Evolutionary conservation across 345 rosid species (phyloP).

Genomic region (Turritis glabra): DNA sequence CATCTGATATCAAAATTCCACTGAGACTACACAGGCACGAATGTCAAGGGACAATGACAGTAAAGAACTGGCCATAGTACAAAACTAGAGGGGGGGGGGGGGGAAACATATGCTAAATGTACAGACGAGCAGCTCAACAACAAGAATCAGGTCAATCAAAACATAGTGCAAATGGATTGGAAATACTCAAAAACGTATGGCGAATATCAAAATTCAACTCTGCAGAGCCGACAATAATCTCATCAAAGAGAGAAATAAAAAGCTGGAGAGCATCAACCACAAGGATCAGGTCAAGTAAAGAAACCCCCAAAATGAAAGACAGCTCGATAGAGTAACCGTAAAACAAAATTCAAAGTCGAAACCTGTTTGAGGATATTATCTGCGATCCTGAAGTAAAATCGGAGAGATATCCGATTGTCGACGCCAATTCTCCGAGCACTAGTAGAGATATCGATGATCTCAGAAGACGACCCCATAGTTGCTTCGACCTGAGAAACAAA

Average conservation of each 20-base stretch:
- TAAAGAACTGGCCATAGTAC: not conserved
- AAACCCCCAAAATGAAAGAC: not conserved
- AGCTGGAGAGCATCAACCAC: not conserved
- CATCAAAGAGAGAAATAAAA: not conserved
- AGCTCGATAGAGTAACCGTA: not conserved
- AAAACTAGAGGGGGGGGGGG: no score
- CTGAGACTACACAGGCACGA: not conserved
- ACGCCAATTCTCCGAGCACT: slow-evolving; percentile 71
- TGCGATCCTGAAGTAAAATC: slow-evolving; percentile 83
- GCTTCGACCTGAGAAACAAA: not conserved
- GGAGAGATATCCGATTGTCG: slow-evolving; percentile 80
- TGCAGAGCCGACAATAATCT: not conserved
- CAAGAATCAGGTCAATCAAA: no score
- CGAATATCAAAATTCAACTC: not conserved
- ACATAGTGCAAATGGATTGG: not conserved
- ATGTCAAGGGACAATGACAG: not conserved
- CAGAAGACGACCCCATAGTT: slow-evolving; percentile 64
- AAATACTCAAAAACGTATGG: not conserved
- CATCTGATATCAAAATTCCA: slow-evolving; percentile 2
- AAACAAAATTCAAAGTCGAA: slow-evolving; percentile 15
- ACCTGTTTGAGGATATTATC: slow-evolving; percentile 96
- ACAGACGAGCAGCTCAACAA: not conserved
- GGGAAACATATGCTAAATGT: not conserved
- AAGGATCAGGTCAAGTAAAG: not conserved
- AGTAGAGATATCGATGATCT: slow-evolving; percentile 67